A percentile compares a stretch with the other conserved stretches of the same genome.
phyloP scores from a whole-genome alignment of 2,329 filamentous ascomycete species.

The Apiospora phragmitis region DNA sequence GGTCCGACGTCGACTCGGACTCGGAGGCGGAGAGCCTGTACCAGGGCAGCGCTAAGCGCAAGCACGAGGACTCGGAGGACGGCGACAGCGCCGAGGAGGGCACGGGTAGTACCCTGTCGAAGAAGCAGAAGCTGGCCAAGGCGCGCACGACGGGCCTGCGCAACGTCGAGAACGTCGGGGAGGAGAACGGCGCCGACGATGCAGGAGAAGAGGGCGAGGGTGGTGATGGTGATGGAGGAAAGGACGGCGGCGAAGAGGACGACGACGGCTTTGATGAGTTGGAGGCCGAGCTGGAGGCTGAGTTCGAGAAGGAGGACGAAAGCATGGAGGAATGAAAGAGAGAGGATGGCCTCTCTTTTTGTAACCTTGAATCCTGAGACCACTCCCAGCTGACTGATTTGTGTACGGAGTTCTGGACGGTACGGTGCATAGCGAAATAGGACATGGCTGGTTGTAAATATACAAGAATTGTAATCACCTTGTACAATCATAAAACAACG shows the following conservation, averaged over 20 bases:
- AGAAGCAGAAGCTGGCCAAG: conserved; percentile 43
- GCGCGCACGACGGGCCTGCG: conserved; percentile 41
- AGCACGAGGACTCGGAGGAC: conserved; percentile 25
- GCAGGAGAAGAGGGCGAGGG: conserved; percentile 29
- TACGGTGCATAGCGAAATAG: conserved; percentile 7
- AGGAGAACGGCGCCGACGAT: conserved; percentile 23
- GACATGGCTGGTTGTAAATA: conserved; percentile 1
- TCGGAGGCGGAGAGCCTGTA: conserved; percentile 37
- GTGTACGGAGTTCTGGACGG: background rate
- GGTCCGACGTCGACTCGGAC: conserved; percentile 43
- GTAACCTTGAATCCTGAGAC: background rate
- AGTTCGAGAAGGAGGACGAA: conserved; percentile 19
- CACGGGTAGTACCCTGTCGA: conserved; percentile 35
- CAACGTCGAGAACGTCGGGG: conserved; percentile 37
- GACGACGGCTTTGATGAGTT: conserved; percentile 45
- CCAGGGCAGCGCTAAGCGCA: conserved; percentile 35
- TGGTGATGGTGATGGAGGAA: conserved; percentile 41
- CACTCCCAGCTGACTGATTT: background rate
- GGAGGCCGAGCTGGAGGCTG: conserved; percentile 41
- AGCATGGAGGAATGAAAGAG: background rate
- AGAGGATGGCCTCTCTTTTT: background rate
- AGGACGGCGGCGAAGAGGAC: conserved; percentile 36
- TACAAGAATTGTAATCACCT: conserved; percentile 1
- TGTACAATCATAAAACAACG: background rate
- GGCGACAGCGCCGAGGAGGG: conserved; percentile 7